A percentile compares a stretch with the other conserved stretches of the same genome.
Conservation (phyloP, 306 rosid genomes). For the Arachis stenosperma region DNA sequence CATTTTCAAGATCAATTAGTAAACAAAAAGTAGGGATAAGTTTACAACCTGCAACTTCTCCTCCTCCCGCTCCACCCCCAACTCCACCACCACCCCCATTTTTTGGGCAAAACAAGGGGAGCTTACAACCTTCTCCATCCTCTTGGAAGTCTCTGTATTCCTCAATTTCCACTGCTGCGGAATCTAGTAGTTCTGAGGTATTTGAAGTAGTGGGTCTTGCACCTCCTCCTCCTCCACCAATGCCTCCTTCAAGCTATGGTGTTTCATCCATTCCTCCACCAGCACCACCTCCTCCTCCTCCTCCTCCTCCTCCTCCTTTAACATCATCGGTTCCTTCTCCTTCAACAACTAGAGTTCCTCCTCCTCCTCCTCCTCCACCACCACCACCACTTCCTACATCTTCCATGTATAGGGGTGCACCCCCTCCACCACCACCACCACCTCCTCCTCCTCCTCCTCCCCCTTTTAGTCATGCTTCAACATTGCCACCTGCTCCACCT, state of each 20-base stretch:
- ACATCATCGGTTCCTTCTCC: no score
- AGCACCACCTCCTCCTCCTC: conserved; percentile 8
- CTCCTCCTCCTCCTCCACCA: conserved; percentile 16
- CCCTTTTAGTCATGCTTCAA: neutral
- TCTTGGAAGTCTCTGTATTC: conserved; percentile 41
- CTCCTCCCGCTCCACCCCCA: conserved; percentile 49
- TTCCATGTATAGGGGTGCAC: neutral
- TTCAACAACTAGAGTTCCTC: neutral
- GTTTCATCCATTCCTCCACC: conserved; percentile 34
- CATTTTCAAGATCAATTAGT: conserved; percentile 24
- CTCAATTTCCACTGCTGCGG: conserved; percentile 35
- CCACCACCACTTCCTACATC: conserved; percentile 1
- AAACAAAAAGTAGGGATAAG: conserved; percentile 28
- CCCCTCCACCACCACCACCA: conserved; percentile 18
- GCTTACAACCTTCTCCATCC: conserved; percentile 33
- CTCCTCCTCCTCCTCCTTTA: conserved; percentile 19
- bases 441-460: conserved; percentile 35
- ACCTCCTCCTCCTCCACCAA: conserved; percentile 37
- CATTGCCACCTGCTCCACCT: neutral
- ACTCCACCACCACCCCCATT: conserved; percentile 52
- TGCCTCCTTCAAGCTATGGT: conserved; percentile 22
- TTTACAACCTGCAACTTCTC: conserved; percentile 40
- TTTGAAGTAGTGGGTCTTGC: conserved; percentile 14
- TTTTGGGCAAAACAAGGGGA: conserved; percentile 17
- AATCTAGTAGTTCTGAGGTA: conserved; percentile 26